Conservation (phyloP, 2,329 filamentous ascomycete species). For the Microsporum audouinii region DNA sequence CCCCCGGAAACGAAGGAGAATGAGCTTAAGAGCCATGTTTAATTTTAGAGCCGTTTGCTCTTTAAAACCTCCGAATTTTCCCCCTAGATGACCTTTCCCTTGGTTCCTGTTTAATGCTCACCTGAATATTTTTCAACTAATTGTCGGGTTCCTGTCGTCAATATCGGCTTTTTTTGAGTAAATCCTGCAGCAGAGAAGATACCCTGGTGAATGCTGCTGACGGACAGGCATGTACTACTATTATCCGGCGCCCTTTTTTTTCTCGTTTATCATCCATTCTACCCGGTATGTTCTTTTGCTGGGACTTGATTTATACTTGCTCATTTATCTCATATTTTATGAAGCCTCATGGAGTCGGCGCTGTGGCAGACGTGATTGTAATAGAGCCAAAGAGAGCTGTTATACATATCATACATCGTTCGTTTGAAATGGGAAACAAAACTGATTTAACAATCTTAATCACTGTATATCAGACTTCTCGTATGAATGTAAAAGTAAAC, state of each 20-base stretch:
- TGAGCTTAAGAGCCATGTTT: neutral
- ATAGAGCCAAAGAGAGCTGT: neutral
- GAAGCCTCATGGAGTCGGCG: neutral
- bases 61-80: neutral
- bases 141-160: neutral
- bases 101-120: neutral
- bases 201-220: neutral
- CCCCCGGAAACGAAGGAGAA: neutral
- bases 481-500: neutral
- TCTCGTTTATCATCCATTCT: neutral
- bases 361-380: neutral
- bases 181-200: neutral
- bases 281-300: neutral
- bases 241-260: neutral
- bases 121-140: neutral
- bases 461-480: neutral
- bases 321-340: slow-evolving; percentile 1
- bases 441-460: neutral
- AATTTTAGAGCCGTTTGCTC: neutral
- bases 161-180: neutral
- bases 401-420: neutral
- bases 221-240: neutral
- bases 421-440: neutral
- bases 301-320: neutral
- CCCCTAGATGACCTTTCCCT: neutral